Base-by-base conservation (phyloP, 331 rosid genomes). In the Rhamnella rubrinervis region DNA sequence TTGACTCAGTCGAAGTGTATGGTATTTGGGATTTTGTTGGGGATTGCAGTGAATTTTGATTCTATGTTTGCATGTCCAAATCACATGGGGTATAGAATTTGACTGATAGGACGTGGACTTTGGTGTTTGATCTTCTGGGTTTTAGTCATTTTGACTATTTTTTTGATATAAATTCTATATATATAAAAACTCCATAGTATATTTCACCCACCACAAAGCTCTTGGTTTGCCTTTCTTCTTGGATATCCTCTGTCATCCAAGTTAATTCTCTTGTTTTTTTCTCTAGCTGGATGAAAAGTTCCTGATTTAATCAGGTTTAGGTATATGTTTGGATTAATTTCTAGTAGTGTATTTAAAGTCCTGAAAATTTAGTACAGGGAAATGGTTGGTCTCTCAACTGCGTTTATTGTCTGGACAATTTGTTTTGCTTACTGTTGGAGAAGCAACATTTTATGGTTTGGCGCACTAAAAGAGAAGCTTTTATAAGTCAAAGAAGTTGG, bases 71-170 rank as follows among this genome's bases (percentile, higher is more conserved):
- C 77, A 78, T 79, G 89, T 90, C 97, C 78, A 81, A 78, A 76
- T 88, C 93, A 88, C 72, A 70, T 84, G 86, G 93, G 87, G 85
- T 75, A 86, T 58, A 82, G 83, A 85, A 82, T 85, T 86, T 83
- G 95, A 84, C 89, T 75, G 90, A 90, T 75, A 82, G 84, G 93
- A 88, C 87, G 83, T 51, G 77, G 70, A 71, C 79, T 75, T 81
- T 67, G 83, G 81, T 74, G 82, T 69, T 73, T 70, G 85, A 86
- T 84, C 80, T 85, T 73, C 81, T 84, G 84, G 63, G 79, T 83
- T 90, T 88, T 78, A 81, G 83, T 77, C 89, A 78, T 73, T 76
- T 82, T 86, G 78, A 76, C 84, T 67, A 70, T 73, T 75, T 76
- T 38, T 76, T n/a, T n/a, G 51, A 58, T 80, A 63, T 63, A 63